Evolutionary conservation across 2,329 filamentous ascomycete species (phyloP), one percentile per base, ranked within the genome.

Genomic region (Teratosphaeria nubilosa): DNA sequence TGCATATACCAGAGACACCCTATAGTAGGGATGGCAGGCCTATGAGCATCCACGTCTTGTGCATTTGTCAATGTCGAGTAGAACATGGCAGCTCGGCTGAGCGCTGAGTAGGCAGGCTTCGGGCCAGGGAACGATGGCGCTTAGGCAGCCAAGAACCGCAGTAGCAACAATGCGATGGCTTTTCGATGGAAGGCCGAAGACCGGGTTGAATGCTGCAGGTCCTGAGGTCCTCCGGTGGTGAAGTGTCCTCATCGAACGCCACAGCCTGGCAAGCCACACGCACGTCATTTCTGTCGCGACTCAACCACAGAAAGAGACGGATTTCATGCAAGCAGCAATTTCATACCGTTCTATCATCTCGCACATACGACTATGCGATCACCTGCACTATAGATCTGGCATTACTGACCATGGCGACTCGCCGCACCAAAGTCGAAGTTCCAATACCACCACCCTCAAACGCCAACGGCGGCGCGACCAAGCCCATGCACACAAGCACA

Each of bases 361-460:
- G 16, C 34, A 41, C 34, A n/a, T 14, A 5, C 16, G 11, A 41
- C 34, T 16, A 41, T 41, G 34, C 34, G 34, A 41, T 41, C 13
- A 41, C 10, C 34, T n/a, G 11, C 11, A 16, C 34, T 14, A 11
- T n/a, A 16, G 5, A 16, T 11, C 20, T 48, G 16, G 9, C 20
- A 53, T 53, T 20, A 27, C 34, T 11, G 30, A 53, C 34, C 14
- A 63, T 63, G 61, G 52, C 61, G 24, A 61, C 61, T 45, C 59
- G 61, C n/a, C 57, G 61, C 31, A 61, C 58, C 59, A 51, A 61
- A 32, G 59, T 66, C 54, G 61, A 66, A 51, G 56, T 65, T 11
- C 64, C 65, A 14, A 60, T 66, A 30, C 52, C 64, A 16, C 27
- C 56, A 25, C 55, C 54, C 25, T 55, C 60, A 31, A 64, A 61